Base-by-base conservation (phyloP, 2,329 filamentous ascomycete species). In the Ophiostoma triangulosporum region DNA sequence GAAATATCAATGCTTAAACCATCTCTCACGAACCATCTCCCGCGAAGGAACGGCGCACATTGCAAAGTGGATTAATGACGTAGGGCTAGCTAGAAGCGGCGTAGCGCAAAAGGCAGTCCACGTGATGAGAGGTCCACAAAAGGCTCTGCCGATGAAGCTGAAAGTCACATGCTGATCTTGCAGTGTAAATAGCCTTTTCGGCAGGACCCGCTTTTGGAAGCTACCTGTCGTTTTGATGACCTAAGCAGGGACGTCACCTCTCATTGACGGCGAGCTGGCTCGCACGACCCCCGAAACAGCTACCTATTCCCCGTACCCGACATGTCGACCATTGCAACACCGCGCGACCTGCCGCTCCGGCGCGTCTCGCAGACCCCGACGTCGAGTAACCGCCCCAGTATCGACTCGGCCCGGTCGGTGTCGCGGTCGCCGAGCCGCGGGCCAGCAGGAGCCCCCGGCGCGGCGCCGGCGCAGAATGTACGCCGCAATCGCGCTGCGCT, bases 401-500 rank as follows among this genome's bases (percentile, higher is more conserved):
- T 86, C 66, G 85, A 90, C 60, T 70, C 70, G 54, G 70, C 75
- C 15, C 78, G 78, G 54, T 88, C 83, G 56, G 76, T 72, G 57
- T 70, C 77, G 57, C 70, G 68, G 55, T 85, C 78, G 1, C 78
- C 76, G 56, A 72, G 71, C 61, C 69, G 66, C 53, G 66, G 61
- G 59, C 54, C 38, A 3, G 48, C 59, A 61, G 62, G 60, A 57
- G 62, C 59, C 55, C 62, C 48, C 62, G 31, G 22, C 0, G 38
- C 43, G 9, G 46, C 62, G 22, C 22, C 1, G 33, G 48, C 12
- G 1, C 56, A 55, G 4, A 67, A 62, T 62, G 69, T 65, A 54
- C 75, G 71, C 58, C 73, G 75, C 57, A 95, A 95, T 69, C 86
- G 91, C 59, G 81, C 85, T 54, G 91, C 91, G 6, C 77, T 97